Evolutionary conservation across 192 early-diverging fungal genomes (phyloP).

Genomic region (Rhizophagus clarus): DNA sequence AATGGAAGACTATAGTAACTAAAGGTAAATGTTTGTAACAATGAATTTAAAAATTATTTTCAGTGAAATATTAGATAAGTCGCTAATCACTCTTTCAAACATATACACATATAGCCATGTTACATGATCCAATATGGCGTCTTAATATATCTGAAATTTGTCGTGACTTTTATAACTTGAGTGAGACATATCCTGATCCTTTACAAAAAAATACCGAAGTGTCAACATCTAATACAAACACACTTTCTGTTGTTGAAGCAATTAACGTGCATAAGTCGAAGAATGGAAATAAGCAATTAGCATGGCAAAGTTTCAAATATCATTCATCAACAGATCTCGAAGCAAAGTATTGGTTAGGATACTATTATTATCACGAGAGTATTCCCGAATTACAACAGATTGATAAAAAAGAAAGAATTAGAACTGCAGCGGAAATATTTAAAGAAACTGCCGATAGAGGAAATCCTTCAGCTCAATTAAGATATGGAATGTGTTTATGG

Average conservation of each 20-base stretch:
- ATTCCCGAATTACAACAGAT: not conserved
- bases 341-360: slow-evolving; percentile 21
- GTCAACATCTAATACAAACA: not conserved
- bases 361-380: not conserved
- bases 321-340: not conserved
- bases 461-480: too few relatives aligned
- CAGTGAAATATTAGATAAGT: too few relatives aligned
- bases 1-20: not conserved
- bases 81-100: not conserved
- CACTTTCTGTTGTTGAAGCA: not conserved
- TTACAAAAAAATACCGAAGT: not conserved
- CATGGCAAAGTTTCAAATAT: slow-evolving; percentile 5
- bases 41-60: too few relatives aligned
- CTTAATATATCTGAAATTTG: not conserved
- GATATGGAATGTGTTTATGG: too few relatives aligned
- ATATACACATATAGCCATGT: not conserved
- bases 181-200: not conserved
- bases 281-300: not conserved
- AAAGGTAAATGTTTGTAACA: not conserved
- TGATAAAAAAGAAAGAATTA: too few relatives aligned
- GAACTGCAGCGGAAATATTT: too few relatives aligned
- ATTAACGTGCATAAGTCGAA: not conserved
- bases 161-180: not conserved
- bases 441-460: too few relatives aligned
- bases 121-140: not conserved